Evolutionary conservation across 306 rosid genomes (phyloP).

Genomic region (Cyclanthera cordifolia): DNA sequence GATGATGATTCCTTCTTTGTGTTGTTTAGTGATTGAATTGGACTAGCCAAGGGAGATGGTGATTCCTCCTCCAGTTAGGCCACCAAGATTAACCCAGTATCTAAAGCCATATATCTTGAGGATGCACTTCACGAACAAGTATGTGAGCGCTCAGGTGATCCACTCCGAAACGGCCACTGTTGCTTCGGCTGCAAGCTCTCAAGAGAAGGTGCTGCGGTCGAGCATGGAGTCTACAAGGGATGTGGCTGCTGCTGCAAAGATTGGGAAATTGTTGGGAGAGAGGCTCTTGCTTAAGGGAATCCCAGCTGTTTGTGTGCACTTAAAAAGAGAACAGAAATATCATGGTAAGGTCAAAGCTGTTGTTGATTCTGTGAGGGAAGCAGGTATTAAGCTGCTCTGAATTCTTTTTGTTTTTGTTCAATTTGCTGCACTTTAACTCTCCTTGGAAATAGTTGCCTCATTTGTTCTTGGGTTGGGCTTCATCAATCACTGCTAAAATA

Average conservation of each 20-base stretch:
- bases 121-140: slow-evolving; percentile 85
- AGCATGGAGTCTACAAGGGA: slow-evolving; percentile 53
- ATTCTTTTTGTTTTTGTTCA: neutral
- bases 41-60: slow-evolving; percentile 33
- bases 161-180: slow-evolving; percentile 76
- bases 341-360: slow-evolving; percentile 89
- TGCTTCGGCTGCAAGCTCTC: slow-evolving; percentile 71
- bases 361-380: slow-evolving; percentile 57
- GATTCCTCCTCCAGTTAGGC: slow-evolving; percentile 55
- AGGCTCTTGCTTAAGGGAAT: slow-evolving; percentile 59
- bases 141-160: slow-evolving; percentile 62
- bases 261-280: slow-evolving; percentile 70
- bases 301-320: slow-evolving; percentile 62
- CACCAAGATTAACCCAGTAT: slow-evolving; percentile 43
- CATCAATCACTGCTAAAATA: neutral
- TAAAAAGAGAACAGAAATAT: slow-evolving; percentile 84
- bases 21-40: neutral
- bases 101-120: slow-evolving; percentile 79
- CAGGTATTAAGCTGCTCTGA: slow-evolving; percentile 64
- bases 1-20: neutral
- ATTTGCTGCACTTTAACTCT: neutral
- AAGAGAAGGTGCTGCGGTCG: slow-evolving; percentile 54
- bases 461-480: neutral
- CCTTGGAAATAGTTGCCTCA: neutral
- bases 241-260: slow-evolving; percentile 87